Evolutionary conservation across 1,284 basidiomycete genomes (phyloP).

Genomic region (Tylopilus orsonianus): DNA sequence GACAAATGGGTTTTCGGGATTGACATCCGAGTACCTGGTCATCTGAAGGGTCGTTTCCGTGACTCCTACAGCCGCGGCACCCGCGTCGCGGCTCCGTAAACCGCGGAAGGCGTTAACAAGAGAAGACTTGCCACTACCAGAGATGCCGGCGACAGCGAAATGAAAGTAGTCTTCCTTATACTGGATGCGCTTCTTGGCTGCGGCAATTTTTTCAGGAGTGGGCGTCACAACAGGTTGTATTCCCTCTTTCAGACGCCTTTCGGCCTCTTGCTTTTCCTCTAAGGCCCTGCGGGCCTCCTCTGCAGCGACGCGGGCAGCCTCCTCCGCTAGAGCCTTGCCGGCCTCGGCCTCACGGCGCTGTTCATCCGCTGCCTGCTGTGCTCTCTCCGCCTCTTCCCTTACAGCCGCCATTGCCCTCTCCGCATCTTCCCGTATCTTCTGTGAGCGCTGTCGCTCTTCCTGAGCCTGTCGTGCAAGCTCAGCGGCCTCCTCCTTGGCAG

Average conservation of each 20-base stretch:
- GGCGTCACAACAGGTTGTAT: slow-evolving; percentile 19
- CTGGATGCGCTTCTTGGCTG: slow-evolving; percentile 10
- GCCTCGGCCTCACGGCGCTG: slow-evolving; percentile 15
- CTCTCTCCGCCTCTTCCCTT: slow-evolving; percentile 15
- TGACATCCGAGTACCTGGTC: slow-evolving; percentile 18
- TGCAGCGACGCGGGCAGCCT: slow-evolving; percentile 8
- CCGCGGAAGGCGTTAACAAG: slow-evolving; percentile 22
- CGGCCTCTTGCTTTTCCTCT: slow-evolving; percentile 12
- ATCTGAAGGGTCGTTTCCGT: slow-evolving; percentile 17
- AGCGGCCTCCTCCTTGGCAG: slow-evolving; percentile 16
- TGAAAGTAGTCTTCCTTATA: slow-evolving; percentile 20
- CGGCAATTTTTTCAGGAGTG: slow-evolving; percentile 8
- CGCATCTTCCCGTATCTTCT: slow-evolving; percentile 17
- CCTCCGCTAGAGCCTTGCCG: slow-evolving; percentile 12
- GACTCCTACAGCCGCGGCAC: slow-evolving; percentile 21
- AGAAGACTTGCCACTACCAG: slow-evolving; percentile 21
- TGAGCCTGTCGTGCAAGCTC: slow-evolving; percentile 10
- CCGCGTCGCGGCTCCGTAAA: slow-evolving; percentile 4
- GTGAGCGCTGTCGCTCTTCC: slow-evolving; percentile 14
- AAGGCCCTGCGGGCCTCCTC: slow-evolving; percentile 15
- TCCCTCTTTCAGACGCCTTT: slow-evolving; percentile 17
- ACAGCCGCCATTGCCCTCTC: slow-evolving; percentile 11
- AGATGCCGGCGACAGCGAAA: slow-evolving; percentile 16
- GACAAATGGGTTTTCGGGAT: slow-evolving; percentile 15
- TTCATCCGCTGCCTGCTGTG: slow-evolving; percentile 14